Evolutionary conservation across 176 grass and related monocot genomes (phyloP).

Genomic region (Saccharum officinarum): DNA sequence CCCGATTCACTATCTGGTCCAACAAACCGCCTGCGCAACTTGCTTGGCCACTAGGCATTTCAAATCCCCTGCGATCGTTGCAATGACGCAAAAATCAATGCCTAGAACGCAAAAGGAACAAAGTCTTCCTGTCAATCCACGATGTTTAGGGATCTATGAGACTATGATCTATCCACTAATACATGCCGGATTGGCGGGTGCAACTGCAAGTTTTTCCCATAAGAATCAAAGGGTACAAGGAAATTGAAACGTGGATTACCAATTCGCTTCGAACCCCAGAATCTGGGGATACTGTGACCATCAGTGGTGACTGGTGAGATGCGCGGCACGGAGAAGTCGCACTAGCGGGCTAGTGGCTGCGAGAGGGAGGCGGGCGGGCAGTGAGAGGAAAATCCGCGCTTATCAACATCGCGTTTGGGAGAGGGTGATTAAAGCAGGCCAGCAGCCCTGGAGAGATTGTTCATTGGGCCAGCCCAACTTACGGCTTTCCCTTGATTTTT

Average conservation of each 20-base stretch:
- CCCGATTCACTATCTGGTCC: not conserved
- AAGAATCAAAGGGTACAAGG: not conserved
- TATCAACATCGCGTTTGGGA: not conserved
- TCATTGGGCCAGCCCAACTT: not conserved
- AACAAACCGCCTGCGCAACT: not conserved
- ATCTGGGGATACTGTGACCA: not conserved
- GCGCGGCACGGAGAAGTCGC: not conserved
- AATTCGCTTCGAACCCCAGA: not conserved
- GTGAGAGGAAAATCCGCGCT: not conserved
- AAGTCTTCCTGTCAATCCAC: not conserved
- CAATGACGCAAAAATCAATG: not conserved
- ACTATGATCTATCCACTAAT: not conserved
- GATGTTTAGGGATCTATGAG: too few relatives aligned
- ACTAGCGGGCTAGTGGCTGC: too few relatives aligned
- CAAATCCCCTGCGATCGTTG: not conserved
- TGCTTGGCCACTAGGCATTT: not conserved
- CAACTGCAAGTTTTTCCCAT: not conserved
- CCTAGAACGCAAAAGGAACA: not conserved
- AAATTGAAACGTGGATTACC: not conserved
- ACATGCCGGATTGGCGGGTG: not conserved
- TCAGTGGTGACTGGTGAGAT: not conserved
- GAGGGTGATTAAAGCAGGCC: not conserved
- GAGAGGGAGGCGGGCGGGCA: not conserved
- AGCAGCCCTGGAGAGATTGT: too few relatives aligned
- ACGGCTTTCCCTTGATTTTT: not conserved